These are phyloP conservation scores for Grigorovia yakushimaensis DNA, from an alignment of 805 yeast genomes.

Conservation along the genomic window DNA sequence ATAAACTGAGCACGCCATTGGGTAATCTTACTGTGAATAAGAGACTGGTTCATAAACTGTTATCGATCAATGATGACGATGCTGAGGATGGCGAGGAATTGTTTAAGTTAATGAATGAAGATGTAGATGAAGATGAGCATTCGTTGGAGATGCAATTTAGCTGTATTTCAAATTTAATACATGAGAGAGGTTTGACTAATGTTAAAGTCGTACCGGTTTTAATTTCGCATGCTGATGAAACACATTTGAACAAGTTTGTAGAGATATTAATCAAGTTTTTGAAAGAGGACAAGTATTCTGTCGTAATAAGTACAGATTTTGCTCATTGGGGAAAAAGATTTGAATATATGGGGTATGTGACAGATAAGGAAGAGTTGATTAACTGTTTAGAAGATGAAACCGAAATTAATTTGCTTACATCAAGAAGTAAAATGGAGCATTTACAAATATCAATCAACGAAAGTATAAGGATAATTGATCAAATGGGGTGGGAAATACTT, in stretches of 20 bases:
- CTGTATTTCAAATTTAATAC: conserved; percentile 7
- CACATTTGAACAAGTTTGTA: conserved; percentile 38
- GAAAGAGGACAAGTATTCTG: conserved; percentile 46
- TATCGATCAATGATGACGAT: conserved; percentile 12
- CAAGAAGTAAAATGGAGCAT: conserved; percentile 21
- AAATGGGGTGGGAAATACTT: conserved; percentile 50
- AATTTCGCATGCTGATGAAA: conserved; percentile 52
- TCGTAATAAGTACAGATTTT: conserved; percentile 66
- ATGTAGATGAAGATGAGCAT: conserved; percentile 76
- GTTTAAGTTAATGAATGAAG: conserved; percentile 47
- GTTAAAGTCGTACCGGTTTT: conserved; percentile 67
- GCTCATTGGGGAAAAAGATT: conserved; percentile 87
- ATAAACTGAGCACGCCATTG: conserved; percentile 66
- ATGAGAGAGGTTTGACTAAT: conserved; percentile 15
- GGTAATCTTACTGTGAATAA: conserved; percentile 66
- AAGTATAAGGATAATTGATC: conserved; percentile 69
- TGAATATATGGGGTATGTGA: conserved; percentile 45
- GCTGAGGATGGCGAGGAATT: conserved; percentile 13
- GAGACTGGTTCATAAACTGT: conserved; percentile 32
- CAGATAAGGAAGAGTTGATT: conserved; percentile 16
- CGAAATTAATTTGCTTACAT: conserved; percentile 23
- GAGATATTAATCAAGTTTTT: conserved; percentile 43
- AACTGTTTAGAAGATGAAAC: conserved; percentile 28
- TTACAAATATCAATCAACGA: conserved; percentile 46
- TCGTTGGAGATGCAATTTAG: conserved; percentile 94